Evolutionary conservation across 202 grass and related monocot genomes (phyloP), one percentile per base, ranked within the genome.

Genomic region (Panicum virgatum): DNA sequence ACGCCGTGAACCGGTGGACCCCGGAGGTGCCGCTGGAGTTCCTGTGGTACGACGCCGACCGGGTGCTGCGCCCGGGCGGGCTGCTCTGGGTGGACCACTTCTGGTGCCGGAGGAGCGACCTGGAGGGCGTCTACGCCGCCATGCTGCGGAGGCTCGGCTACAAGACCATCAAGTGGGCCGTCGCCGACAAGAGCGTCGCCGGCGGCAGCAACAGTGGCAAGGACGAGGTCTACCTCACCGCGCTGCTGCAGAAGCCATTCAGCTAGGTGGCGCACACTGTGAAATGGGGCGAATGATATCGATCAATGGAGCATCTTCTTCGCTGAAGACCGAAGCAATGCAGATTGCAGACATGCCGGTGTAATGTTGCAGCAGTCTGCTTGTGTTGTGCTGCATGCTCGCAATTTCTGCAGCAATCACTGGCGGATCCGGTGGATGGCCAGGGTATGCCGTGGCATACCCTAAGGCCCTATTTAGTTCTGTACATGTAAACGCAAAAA

Each of bases 1-100:
- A 94, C 80, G 94, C 94, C n/a, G 91, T 97, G 36, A 97, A 97
- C 94, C 85, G 94, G 22, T 97, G 94, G 94, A 94, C 94, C 75
- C 94, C 94, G 56, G 83, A 78, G 74, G 71, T 82, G 69, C 84
- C 80, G 16, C 80, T 97, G 12, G 94, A 97, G 85, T 97, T 97
- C 83, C 71, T 94, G 73, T 84, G 92, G 82, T 97, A 97, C 87
- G 94, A 97, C 73, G 87, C 90, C 25, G 94, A 94, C 83, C 36
- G 94, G 3, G 91, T 80, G 87, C 82, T 97, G 58, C 89, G 91
- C 11, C 84, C 91, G 1, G 91, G 94, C 23, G 94, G 91, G 11
- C 82, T 97, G 50, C 81, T 97, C 23, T 97, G 94, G 94, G 71
- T 97, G 50, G 94, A 97, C 59, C 94, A 90, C 76, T 93, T 97